Evolutionary conservation across 345 rosid genomes (phyloP).

Genomic region (Triadica sebifera): DNA sequence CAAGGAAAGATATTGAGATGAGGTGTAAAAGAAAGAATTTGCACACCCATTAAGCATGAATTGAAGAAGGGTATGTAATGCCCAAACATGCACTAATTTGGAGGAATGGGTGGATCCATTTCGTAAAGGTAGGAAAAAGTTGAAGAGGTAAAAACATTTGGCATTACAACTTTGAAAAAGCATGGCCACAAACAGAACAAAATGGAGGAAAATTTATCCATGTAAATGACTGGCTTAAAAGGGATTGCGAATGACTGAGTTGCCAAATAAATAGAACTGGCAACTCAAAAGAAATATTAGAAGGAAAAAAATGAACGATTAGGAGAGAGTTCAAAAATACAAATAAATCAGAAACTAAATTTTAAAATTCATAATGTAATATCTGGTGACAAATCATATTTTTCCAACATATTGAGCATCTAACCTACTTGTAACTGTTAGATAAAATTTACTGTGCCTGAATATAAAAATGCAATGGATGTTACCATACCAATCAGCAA

Average conservation of each 20-base stretch:
- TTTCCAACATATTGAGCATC: not conserved
- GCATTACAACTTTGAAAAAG: not conserved
- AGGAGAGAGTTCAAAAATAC: not conserved
- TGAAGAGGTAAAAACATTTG: not conserved
- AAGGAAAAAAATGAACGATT: not conserved
- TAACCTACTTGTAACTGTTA: not conserved
- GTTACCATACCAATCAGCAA: conserved; percentile 78
- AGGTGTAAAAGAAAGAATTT: not conserved
- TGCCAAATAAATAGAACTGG: not conserved
- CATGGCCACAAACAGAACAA: not conserved
- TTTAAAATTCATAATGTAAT: not conserved
- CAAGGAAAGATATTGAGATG: no score
- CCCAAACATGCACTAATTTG: not conserved
- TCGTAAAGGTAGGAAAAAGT: not conserved
- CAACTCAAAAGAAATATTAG: not conserved
- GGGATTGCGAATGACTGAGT: not conserved
- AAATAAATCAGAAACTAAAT: not conserved
- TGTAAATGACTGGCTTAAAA: not conserved
- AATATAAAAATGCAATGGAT: not conserved
- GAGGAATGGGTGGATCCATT: not conserved
- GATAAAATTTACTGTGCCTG: not conserved
- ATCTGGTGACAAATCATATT: not conserved
- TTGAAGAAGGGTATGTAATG: not conserved
- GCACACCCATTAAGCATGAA: not conserved
- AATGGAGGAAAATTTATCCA: not conserved